These are phyloP conservation scores for Rhynchospora pubera DNA, from an alignment of 176 grass and related monocot genomes.

Conservation along the genomic window DNA sequence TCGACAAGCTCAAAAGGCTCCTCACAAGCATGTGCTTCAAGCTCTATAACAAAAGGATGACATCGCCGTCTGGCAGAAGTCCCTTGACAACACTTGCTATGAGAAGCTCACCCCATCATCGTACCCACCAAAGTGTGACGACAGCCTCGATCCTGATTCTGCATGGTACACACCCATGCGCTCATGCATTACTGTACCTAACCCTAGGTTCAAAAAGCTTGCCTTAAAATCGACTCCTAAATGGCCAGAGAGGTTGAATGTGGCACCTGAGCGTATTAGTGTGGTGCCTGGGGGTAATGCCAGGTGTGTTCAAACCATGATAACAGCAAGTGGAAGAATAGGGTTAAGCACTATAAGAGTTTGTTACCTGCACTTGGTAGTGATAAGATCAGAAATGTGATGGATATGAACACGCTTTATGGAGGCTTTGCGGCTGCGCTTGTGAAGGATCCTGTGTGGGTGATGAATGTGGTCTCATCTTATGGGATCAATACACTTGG, in stretches of 20 bases:
- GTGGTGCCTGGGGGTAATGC: constrained; percentile 52
- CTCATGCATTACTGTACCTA: constrained; percentile 58
- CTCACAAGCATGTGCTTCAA: constrained; percentile 80
- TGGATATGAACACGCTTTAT: constrained; percentile 91
- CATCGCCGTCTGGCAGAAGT: constrained; percentile 92
- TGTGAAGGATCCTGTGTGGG: constrained; percentile 79
- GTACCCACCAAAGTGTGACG: constrained; percentile 70
- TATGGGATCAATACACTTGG: constrained; percentile 69
- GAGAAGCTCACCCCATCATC: constrained; percentile 54
- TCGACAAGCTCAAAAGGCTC: constrained; percentile 58
- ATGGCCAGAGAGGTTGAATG: constrained; percentile 64
- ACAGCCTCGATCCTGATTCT: constrained; percentile 73
- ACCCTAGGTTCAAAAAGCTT: constrained; percentile 45
- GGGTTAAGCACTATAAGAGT: constrained; percentile 56
- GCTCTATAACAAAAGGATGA: constrained; percentile 80
- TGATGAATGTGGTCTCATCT: constrained; percentile 93
- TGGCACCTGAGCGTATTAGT: constrained; percentile 55
- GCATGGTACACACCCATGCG: constrained; percentile 91
- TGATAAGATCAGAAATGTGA: constrained; percentile 77
- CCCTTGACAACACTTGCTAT: constrained; percentile 52
- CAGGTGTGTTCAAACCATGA: constrained; percentile 65
- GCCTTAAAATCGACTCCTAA: constrained; percentile 40
- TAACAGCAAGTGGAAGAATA: constrained; percentile 58
- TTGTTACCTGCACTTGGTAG: constrained; percentile 56
- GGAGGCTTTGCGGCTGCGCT: constrained; percentile 54